A percentile compares a stretch with the other conserved stretches of the same genome.
Evolutionary conservation across 257 asterid species (phyloP).

Genomic region (Echium plantagineum): DNA sequence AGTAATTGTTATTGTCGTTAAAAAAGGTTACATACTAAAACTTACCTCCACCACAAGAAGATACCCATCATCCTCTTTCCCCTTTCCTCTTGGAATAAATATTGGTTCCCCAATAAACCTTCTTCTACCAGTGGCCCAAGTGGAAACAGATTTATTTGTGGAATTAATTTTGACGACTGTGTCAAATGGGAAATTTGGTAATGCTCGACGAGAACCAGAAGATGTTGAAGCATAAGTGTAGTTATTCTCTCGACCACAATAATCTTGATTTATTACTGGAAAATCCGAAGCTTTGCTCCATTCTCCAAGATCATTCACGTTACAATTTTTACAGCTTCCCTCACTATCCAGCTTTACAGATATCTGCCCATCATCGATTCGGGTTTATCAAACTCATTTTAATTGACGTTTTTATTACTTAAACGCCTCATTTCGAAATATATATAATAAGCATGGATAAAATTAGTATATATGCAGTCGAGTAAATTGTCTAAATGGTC

Average conservation of each 20-base stretch:
- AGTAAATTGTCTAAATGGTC: too few species aligned
- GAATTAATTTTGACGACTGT: slow-evolving; percentile 63
- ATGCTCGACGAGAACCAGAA: slow-evolving; percentile 67
- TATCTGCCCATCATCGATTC: too few species aligned
- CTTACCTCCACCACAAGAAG: slow-evolving; percentile 87
- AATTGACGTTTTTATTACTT: too few species aligned
- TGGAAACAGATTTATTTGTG: slow-evolving; percentile 26
- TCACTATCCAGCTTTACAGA: slow-evolving; percentile 40
- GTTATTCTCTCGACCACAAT: slow-evolving; percentile 40
- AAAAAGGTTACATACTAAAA: too few species aligned
- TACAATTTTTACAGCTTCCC: slow-evolving; percentile 39
- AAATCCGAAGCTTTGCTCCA: slow-evolving; percentile 81
- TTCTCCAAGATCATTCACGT: slow-evolving; percentile 36
- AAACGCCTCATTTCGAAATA: too few species aligned
- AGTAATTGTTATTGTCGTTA: too few species aligned
- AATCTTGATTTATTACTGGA: slow-evolving; percentile 67
- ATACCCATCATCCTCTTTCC: slow-evolving; percentile 72
- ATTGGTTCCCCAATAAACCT: slow-evolving; percentile 89
- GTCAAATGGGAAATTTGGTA: slow-evolving; percentile 93
- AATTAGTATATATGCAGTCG: too few species aligned
- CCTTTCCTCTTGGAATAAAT: slow-evolving; percentile 36
- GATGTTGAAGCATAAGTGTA: slow-evolving; percentile 75
- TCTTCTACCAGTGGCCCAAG: slow-evolving; percentile 65
- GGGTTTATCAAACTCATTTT: too few species aligned
- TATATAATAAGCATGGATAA: too few species aligned